Conservation (phyloP, 495 filamentous ascomycete genomes). For the Podospora didyma region DNA sequence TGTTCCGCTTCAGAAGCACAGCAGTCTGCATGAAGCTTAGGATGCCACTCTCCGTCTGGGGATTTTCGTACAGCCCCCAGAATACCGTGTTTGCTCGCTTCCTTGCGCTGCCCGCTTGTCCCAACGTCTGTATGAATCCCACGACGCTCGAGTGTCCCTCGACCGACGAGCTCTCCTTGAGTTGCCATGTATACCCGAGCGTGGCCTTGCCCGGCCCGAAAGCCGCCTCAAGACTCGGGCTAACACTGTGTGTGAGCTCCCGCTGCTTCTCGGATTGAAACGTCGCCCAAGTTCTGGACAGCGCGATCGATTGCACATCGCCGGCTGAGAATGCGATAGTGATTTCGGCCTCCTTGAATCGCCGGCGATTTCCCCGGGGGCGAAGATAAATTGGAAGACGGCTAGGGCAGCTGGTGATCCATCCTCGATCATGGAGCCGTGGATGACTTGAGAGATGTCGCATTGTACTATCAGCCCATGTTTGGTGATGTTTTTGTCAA, state of each 20-base stretch:
- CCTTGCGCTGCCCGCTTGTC: background rate
- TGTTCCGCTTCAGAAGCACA: background rate
- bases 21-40: background rate
- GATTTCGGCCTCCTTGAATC: background rate
- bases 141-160: background rate
- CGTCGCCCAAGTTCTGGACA: background rate
- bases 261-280: background rate
- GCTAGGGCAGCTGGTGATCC: background rate
- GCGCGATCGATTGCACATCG: background rate
- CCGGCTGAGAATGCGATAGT: background rate
- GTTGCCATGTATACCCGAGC: background rate
- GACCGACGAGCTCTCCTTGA: background rate
- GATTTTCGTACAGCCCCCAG: background rate
- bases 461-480: background rate
- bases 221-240: background rate
- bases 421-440: background rate
- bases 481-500: background rate
- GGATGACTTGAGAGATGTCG: background rate
- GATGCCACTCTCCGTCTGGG: background rate
- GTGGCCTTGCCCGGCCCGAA: background rate
- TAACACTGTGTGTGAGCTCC: background rate
- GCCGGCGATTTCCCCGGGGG: background rate
- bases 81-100: background rate
- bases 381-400: background rate
- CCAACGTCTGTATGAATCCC: background rate